These are phyloP conservation scores for Hypoxylon perforatum DNA, from an alignment of 495 filamentous ascomycete genomes.

Conservation along the genomic window DNA sequence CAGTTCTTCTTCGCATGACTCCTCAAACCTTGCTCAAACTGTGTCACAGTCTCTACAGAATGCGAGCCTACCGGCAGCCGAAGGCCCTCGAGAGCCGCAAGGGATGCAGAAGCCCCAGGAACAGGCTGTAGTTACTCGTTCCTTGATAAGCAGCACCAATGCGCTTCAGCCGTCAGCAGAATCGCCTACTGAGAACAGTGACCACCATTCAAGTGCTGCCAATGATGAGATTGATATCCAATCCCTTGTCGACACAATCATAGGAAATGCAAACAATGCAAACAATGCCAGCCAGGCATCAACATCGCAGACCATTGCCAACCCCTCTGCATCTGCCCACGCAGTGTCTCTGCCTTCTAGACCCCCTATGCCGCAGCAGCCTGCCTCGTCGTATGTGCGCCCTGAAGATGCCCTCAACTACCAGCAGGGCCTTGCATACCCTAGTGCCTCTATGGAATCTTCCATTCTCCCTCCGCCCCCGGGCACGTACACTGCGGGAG, in stretches of 20 bases:
- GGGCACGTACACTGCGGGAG: constrained; percentile 60
- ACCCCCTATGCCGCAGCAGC: constrained; percentile 59
- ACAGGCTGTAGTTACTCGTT: constrained; percentile 18
- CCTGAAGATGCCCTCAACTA: constrained; percentile 37
- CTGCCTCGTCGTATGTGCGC: constrained; percentile 31
- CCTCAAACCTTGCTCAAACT: constrained; percentile 17
- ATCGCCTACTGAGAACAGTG: constrained; percentile 42
- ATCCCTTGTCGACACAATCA: constrained; percentile 62
- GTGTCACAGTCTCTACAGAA: constrained; percentile 27
- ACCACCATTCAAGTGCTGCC: constrained; percentile 44
- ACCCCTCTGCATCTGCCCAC: constrained; percentile 56
- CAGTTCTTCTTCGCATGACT: constrained; percentile 42
- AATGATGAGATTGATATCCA: constrained; percentile 60
- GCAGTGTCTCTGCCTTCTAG: constrained; percentile 65
- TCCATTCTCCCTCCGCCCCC: constrained; percentile 57
- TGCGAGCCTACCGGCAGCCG: constrained; percentile 30
- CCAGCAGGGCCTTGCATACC: constrained; percentile 39
- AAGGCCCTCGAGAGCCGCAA: no score
- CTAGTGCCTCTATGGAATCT: constrained; percentile 47
- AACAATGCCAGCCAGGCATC: constrained; percentile 25
- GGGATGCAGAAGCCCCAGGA: constrained; percentile 24
- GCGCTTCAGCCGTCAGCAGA: constrained; percentile 30
- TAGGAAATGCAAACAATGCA: constrained; percentile 54
- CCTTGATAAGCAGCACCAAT: constrained; percentile 13
- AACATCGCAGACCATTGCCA: constrained; percentile 34